A percentile compares a stretch with the other conserved stretches of the same genome.
phyloP scores from a whole-genome alignment of 257 asterid species.

The Lavandula angustifolia region DNA sequence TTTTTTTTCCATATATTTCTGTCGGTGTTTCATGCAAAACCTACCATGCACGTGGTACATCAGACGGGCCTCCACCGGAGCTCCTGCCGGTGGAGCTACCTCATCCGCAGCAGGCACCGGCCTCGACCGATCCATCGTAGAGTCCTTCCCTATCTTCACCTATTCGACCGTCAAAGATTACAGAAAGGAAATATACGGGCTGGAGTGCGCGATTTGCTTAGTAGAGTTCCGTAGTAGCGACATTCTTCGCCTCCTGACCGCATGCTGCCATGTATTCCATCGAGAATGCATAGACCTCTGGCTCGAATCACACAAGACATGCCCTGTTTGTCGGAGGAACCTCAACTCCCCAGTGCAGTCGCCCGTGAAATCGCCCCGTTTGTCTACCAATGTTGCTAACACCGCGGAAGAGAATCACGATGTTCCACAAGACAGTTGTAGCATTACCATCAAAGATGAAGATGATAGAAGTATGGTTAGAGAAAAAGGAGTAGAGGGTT shows the following conservation, averaged over 20 bases:
- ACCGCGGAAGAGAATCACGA: too few relatives aligned
- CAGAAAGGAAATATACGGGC: constrained; percentile 62
- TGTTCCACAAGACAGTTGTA: constrained; percentile 28
- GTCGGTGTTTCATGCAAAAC: constrained; percentile 69
- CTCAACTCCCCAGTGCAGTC: constrained; percentile 46
- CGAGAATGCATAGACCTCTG: constrained; percentile 88
- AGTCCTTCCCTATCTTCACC: constrained; percentile 66
- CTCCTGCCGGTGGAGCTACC: constrained; percentile 39
- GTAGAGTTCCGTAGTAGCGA: constrained; percentile 62
- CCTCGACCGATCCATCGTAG: constrained; percentile 58
- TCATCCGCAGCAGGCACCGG: constrained; percentile 36
- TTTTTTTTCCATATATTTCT: constrained; percentile 69
- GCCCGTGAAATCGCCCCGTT: constrained; percentile 36
- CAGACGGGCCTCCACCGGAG: constrained; percentile 37
- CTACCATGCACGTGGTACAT: constrained; percentile 57
- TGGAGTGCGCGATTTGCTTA: constrained; percentile 91
- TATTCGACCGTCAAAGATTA: constrained; percentile 70
- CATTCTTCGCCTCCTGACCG: constrained; percentile 61
- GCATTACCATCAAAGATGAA: constrained; percentile 47
- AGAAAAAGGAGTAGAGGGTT: too few relatives aligned
- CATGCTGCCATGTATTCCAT: constrained; percentile 86
- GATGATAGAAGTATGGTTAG: constrained; percentile 13
- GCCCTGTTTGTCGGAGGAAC: constrained; percentile 82
- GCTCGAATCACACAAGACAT: constrained; percentile 80
- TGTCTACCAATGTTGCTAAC: not conserved